phyloP scores from a whole-genome alignment of 2,329 filamentous ascomycete genomes.

The Pseudohalonectria lignicola region DNA sequence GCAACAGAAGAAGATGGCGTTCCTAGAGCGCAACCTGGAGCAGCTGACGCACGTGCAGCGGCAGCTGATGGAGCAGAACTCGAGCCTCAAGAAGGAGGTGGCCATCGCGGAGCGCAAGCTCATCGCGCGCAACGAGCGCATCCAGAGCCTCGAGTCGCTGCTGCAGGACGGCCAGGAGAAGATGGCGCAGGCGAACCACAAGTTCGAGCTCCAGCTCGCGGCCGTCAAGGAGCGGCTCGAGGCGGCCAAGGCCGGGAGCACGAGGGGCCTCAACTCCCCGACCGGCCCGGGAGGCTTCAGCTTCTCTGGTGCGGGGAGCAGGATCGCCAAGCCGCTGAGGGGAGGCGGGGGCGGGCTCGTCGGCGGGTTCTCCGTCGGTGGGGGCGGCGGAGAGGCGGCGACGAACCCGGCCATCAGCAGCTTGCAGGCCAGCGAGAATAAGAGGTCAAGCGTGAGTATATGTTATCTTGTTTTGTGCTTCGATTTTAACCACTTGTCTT shows the following conservation, averaged over 20 bases:
- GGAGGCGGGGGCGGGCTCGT: slow-evolving; percentile 46
- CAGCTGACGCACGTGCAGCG: slow-evolving; percentile 95
- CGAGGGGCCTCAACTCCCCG: slow-evolving; percentile 64
- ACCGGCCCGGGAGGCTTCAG: slow-evolving; percentile 56
- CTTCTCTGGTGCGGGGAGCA: slow-evolving; percentile 52
- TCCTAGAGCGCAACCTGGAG: slow-evolving; percentile 94
- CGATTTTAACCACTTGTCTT: not conserved
- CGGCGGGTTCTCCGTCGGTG: too few relatives aligned
- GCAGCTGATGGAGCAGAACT: slow-evolving; percentile 96
- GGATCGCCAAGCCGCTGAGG: slow-evolving; percentile 59
- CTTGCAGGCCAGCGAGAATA: slow-evolving; percentile 52
- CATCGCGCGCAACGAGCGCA: slow-evolving; percentile 92
- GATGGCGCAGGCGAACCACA: slow-evolving; percentile 90
- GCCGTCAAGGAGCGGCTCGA: slow-evolving; percentile 97
- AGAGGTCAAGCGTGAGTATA: slow-evolving; percentile 45
- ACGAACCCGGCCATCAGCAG: slow-evolving; percentile 45
- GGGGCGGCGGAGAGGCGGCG: slow-evolving; percentile 26
- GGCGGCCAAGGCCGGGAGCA: slow-evolving; percentile 84
- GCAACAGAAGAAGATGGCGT: slow-evolving; percentile 99
- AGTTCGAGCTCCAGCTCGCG: slow-evolving; percentile 96
- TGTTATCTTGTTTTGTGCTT: not conserved
- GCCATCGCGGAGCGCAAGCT: slow-evolving; percentile 96
- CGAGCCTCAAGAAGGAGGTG: slow-evolving; percentile 95
- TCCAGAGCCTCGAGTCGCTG: slow-evolving; percentile 83
- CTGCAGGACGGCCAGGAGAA: slow-evolving; percentile 98